Evolutionary conservation across 345 rosid species (phyloP).

Genomic region (Pugionium dolabratum): DNA sequence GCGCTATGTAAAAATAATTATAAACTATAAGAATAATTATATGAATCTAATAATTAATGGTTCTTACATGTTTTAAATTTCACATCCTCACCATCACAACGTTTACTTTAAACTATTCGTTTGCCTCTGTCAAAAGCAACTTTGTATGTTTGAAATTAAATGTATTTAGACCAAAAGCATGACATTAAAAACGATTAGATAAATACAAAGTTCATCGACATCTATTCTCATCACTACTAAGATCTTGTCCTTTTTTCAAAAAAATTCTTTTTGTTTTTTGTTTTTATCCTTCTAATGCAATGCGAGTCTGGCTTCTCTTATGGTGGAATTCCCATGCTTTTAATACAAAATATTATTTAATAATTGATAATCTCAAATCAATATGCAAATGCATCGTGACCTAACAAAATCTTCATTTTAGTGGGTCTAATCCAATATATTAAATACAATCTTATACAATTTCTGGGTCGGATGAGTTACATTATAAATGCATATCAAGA

Average conservation of each 20-base stretch:
- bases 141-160: conserved; percentile 21
- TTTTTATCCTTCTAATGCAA: neutral
- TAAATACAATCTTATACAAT: conserved; percentile 1
- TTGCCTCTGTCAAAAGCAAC: conserved; percentile 23
- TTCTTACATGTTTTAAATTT: neutral
- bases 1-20: too few species aligned
- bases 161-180: conserved; percentile 22
- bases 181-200: conserved; percentile 4
- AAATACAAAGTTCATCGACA: conserved; percentile 28
- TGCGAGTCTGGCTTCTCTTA: conserved; percentile 14
- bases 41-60: conserved; percentile 6
- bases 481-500: conserved; percentile 17
- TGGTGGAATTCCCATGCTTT: conserved; percentile 23
- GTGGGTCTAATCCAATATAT: conserved; percentile 20
- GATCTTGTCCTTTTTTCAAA: conserved; percentile 25
- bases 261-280: neutral
- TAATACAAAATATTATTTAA: neutral
- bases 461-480: conserved; percentile 30
- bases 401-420: conserved; percentile 28
- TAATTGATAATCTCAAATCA: conserved; percentile 11
- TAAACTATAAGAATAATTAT: neutral
- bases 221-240: conserved; percentile 34
- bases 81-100: conserved; percentile 10
- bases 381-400: conserved; percentile 29
- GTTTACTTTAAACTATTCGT: conserved; percentile 18